Evolutionary conservation across 129 eudicot species (phyloP), one percentile per base, ranked within the genome.

Genomic region (Flaveria robusta): DNA sequence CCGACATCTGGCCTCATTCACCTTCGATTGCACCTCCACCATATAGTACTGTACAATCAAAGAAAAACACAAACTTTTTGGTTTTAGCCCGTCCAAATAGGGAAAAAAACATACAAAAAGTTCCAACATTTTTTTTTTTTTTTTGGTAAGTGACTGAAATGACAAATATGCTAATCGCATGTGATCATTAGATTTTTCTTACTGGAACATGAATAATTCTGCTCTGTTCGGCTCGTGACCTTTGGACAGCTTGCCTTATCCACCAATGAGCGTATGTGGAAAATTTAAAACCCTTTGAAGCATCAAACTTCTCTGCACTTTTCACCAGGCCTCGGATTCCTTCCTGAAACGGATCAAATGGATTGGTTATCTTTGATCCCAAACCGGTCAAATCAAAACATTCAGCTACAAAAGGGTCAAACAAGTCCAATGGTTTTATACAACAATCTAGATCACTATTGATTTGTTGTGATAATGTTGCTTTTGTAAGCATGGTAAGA

Each of bases 251-350:
- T 77, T 95, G 97, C 72, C 82, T 87, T 55, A 95, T 95, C 99
- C 99, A 95, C 99, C 99, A 95, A 76, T 91, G 96, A 79, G 97
- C 99, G 58, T 95, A 95, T 24, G 99, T 95, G 34, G 97, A 95
- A 86, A 95, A 91, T 42, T 91, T 95, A 75, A 91, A 95, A 71
- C 99, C 99, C 81, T 81, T 91, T 10, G 92, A 76, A 52, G 92
- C 90, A 59, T 95, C 99, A 78, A 95, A 95, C 65, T 95, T 95
- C 79, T 95, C 99, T 42, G 91, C 87, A 10, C 97, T 94, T 81
- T 86, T 82, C 47, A 91, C 89, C 37, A 95, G 93, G 41, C 99
- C 99, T 74, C 90, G 81, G 62, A 92, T 87, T 81, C 99, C 99
- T 91, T 89, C 99, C 96, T 95, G 86, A 39, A 47, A 60, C 34